Evolutionary conservation across 306 rosid species (phyloP).

Genomic region (Gillenia trifoliata): DNA sequence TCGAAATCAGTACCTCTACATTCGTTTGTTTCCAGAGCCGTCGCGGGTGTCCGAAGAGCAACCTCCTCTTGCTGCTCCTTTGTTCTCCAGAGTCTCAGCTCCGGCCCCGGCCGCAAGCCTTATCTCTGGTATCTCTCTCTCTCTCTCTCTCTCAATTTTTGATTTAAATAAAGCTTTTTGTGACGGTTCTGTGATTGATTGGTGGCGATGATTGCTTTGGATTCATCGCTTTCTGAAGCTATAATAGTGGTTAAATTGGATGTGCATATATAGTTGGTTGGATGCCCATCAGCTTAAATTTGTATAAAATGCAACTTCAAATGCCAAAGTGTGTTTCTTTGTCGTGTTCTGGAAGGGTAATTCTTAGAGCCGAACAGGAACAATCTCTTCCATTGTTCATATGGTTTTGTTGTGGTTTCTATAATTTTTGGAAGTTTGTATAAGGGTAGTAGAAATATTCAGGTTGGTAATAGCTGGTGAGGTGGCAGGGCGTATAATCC

Average conservation of each 20-base stretch:
- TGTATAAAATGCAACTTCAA: neutral
- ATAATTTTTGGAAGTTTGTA: neutral
- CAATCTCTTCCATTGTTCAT: neutral
- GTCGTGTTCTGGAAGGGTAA: neutral
- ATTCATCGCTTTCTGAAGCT: too few species aligned
- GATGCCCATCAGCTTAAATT: neutral
- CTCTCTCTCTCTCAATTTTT: too few species aligned
- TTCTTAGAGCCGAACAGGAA: neutral
- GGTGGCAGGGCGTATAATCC: too few species aligned
- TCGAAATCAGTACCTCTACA: conserved; percentile 55
- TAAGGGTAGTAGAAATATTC: neutral
- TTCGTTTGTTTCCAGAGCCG: conserved; percentile 79
- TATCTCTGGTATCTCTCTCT: conserved; percentile 46
- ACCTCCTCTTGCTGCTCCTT: conserved; percentile 76
- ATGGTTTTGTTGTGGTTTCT: neutral
- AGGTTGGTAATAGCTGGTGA: neutral
- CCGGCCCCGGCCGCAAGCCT: conserved; percentile 51
- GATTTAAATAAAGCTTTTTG: too few species aligned
- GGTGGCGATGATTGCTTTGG: neutral
- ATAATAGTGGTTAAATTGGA: neutral
- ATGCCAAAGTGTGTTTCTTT: neutral
- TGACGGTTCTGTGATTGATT: neutral
- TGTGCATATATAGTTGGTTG: neutral
- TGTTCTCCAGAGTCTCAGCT: conserved; percentile 56
- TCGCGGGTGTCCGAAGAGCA: conserved; percentile 60